phyloP scores from a whole-genome alignment of 305 asterid genomes.

The Fraxinus albicans region DNA sequence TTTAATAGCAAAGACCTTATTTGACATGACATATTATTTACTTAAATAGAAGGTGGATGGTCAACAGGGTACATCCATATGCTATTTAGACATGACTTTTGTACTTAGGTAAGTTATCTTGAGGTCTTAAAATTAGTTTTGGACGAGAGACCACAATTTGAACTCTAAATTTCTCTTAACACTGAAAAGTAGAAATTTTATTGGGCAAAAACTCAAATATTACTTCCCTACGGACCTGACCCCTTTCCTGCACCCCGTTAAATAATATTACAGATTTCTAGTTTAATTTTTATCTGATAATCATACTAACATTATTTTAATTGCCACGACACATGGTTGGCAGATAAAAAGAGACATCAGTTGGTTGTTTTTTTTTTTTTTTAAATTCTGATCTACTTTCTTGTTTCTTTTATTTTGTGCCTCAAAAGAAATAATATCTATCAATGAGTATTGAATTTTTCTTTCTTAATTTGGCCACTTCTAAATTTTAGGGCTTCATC shows the following conservation, averaged over 20 bases:
- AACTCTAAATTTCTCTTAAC: background rate
- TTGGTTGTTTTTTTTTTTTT: background rate
- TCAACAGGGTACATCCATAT: background rate
- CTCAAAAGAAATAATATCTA: background rate
- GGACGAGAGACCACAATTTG: background rate
- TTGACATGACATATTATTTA: background rate
- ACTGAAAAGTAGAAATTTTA: background rate
- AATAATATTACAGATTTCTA: background rate
- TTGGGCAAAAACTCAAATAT: background rate
- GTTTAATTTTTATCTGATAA: background rate
- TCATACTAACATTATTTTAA: background rate
- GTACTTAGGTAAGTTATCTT: background rate
- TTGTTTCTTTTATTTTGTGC: background rate
- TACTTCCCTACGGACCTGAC: background rate
- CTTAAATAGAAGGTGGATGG: background rate
- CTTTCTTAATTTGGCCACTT: background rate
- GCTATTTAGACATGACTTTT: background rate
- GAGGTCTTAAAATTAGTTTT: background rate
- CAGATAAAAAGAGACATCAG: background rate
- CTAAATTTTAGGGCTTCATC: conserved; percentile 67
- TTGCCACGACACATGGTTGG: background rate
- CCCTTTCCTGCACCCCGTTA: background rate
- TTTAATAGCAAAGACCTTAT: background rate
- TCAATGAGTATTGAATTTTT: background rate
- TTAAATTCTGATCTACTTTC: background rate